Conservation (phyloP, 2,329 filamentous ascomycete species). For the Boeremia lycopersici region DNA sequence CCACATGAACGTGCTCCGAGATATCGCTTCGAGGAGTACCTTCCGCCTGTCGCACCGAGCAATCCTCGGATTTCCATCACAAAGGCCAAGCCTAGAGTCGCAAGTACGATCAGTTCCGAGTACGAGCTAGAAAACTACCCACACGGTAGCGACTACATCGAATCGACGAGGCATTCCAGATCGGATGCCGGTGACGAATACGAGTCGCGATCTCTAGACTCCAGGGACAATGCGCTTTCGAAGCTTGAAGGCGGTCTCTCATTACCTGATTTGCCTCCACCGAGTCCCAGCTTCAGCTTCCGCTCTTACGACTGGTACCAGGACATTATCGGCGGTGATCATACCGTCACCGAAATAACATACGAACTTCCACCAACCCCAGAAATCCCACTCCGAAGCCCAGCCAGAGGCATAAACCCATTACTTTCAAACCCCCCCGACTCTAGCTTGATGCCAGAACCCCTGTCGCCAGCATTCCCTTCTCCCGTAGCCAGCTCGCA, state of each 20-base stretch:
- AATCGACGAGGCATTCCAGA: conserved; percentile 6
- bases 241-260: conserved; percentile 20
- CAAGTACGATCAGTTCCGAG: conserved; percentile 21
- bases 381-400: conserved; percentile 9
- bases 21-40: conserved; percentile 33
- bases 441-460: conserved; percentile 16
- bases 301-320: conserved; percentile 38
- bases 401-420: conserved; percentile 23
- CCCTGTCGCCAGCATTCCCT: conserved; percentile 22
- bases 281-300: conserved; percentile 33
- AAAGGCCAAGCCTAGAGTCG: neutral
- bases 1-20: conserved; percentile 25
- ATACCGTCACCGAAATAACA: conserved; percentile 8
- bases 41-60: conserved; percentile 21
- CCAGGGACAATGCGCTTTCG: conserved; percentile 18
- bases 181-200: conserved; percentile 11
- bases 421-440: conserved; percentile 16
- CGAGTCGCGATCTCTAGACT: conserved; percentile 5
- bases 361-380: conserved; percentile 1
- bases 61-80: conserved; percentile 16
- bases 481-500: conserved; percentile 16
- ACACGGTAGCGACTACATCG: conserved; percentile 6
- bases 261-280: conserved; percentile 26
- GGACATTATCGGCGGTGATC: conserved; percentile 32
- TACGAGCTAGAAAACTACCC: conserved; percentile 29